phyloP scores from a whole-genome alignment of 768 basidiomycete genomes.

The Epithele typhae region DNA sequence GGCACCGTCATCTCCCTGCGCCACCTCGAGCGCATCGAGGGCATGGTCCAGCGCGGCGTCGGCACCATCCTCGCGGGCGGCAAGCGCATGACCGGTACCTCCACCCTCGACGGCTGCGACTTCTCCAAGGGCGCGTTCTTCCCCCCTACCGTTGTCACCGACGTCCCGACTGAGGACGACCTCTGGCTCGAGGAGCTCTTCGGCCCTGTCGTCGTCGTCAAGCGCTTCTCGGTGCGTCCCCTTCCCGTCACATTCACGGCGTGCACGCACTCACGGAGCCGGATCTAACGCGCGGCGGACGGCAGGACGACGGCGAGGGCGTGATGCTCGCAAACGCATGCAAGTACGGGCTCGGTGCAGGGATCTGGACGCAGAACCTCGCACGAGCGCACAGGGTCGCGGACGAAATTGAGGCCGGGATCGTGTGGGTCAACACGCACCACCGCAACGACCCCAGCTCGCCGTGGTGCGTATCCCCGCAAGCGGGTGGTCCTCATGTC shows the following conservation, averaged over 20 bases:
- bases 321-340: constrained; percentile 66
- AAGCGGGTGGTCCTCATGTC: neutral
- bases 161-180: constrained; percentile 51
- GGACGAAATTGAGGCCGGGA: constrained; percentile 62
- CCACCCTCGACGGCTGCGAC: constrained; percentile 66
- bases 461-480: constrained; percentile 58
- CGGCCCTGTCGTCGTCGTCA: constrained; percentile 78
- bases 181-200: constrained; percentile 85
- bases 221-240: constrained; percentile 41
- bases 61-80: constrained; percentile 62
- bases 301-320: constrained; percentile 58
- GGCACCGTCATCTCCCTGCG: constrained; percentile 70
- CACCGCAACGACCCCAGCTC: constrained; percentile 88
- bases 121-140: constrained; percentile 72
- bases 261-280: neutral
- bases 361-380: constrained; percentile 74
- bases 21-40: constrained; percentile 63
- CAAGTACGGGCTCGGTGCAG: constrained; percentile 78
- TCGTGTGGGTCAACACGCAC: constrained; percentile 88
- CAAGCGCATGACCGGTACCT: constrained; percentile 53
- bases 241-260: neutral
- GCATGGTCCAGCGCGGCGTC: constrained; percentile 42
- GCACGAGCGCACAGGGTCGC: constrained; percentile 75
- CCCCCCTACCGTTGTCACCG: constrained; percentile 70
- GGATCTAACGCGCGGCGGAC: constrained; percentile 4